Conservation (phyloP, 2,329 filamentous ascomycete genomes). For the Colletotrichum karsti region DNA sequence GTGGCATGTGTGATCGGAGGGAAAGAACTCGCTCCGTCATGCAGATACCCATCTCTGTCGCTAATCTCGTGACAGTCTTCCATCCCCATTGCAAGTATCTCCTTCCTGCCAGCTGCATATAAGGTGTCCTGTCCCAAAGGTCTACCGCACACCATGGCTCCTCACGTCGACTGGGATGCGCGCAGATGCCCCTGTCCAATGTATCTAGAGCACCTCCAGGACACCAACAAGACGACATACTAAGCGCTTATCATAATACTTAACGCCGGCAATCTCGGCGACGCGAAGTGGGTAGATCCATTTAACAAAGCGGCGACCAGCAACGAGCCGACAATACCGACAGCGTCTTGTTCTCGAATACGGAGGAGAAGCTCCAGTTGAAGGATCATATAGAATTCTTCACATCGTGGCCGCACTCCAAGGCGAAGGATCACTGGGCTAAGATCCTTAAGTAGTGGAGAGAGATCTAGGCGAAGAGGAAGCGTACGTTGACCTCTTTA, state of each 20-base stretch:
- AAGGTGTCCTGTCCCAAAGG: not conserved
- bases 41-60: not conserved
- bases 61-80: not conserved
- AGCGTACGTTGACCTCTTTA: not conserved
- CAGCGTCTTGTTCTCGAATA: not conserved
- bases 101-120: not conserved
- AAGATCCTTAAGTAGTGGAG: not conserved
- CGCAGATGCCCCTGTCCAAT: not conserved
- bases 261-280: not conserved
- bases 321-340: not conserved
- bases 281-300: not conserved
- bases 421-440: not conserved
- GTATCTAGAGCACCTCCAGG: not conserved
- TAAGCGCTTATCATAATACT: not conserved
- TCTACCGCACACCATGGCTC: not conserved
- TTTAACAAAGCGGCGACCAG: not conserved
- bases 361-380: not conserved
- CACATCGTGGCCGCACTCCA: not conserved
- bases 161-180: not conserved
- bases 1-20: not conserved
- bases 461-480: not conserved
- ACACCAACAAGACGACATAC: not conserved
- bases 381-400: not conserved
- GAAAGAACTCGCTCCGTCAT: not conserved
- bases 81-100: not conserved